phyloP scores from a whole-genome alignment of 192 early-diverging fungal species.

The Chytriomyces sp. region DNA sequence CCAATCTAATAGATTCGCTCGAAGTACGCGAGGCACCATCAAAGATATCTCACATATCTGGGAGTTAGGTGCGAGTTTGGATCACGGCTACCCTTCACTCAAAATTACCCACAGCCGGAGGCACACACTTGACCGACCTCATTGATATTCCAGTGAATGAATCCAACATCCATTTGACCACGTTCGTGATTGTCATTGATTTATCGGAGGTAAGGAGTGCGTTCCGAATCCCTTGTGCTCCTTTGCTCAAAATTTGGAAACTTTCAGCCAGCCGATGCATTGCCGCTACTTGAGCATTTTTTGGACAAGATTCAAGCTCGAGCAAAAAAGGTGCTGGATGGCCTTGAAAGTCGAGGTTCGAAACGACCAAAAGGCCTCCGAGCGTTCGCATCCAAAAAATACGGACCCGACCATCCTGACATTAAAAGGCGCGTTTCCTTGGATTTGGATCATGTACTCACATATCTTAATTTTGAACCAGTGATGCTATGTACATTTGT shows the following conservation, averaged over 20 bases:
- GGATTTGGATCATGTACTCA: not conserved
- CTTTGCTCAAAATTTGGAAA: not conserved
- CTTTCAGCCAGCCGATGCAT: conserved; percentile 40
- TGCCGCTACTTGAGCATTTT: conserved; percentile 38
- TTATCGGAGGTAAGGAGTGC: conserved; percentile 42
- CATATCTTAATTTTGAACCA: not conserved
- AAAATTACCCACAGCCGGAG: conserved; percentile 42
- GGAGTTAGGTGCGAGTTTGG: conserved; percentile 44
- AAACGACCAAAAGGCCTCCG: conserved; percentile 53
- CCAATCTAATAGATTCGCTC: conserved; percentile 23
- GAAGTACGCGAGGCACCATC: conserved; percentile 48
- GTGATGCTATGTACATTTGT: conserved; percentile 39
- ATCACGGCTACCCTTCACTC: not conserved
- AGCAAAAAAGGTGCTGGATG: conserved; percentile 39
- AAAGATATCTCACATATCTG: conserved; percentile 60
- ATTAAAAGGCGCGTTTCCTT: not conserved
- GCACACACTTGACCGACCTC: conserved; percentile 44
- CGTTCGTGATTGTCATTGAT: conserved; percentile 51
- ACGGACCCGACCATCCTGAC: conserved; percentile 48
- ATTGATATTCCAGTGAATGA: conserved; percentile 50
- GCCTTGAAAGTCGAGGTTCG: conserved; percentile 46
- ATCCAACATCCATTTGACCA: conserved; percentile 48
- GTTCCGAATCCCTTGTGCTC: not conserved
- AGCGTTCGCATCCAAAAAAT: conserved; percentile 43
- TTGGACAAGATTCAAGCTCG: conserved; percentile 34